Evolutionary conservation across 2,329 filamentous ascomycete genomes (phyloP).

Genomic region (Acarospora socialis): DNA sequence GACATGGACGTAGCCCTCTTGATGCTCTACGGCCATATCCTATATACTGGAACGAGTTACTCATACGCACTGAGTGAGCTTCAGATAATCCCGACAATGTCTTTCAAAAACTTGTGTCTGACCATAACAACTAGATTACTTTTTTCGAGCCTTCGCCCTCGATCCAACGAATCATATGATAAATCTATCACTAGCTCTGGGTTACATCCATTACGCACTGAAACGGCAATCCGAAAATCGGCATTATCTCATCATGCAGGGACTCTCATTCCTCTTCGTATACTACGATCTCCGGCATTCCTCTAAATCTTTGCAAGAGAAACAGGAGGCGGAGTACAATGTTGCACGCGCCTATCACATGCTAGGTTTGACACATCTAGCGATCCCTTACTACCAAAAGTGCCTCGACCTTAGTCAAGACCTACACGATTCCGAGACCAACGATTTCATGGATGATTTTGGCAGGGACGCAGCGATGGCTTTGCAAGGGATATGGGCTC

Average conservation of each 20-base stretch:
- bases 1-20: constrained; percentile 64
- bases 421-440: constrained; percentile 22
- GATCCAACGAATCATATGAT: constrained; percentile 65
- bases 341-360: constrained; percentile 62
- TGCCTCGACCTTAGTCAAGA: constrained; percentile 37
- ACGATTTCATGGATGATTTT: constrained; percentile 40
- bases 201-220: constrained; percentile 76
- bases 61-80: constrained; percentile 73
- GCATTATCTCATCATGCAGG: constrained; percentile 76
- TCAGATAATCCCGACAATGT: constrained; percentile 1
- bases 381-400: constrained; percentile 55
- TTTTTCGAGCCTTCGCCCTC: constrained; percentile 40
- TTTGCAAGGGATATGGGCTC: constrained; percentile 51
- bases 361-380: constrained; percentile 58
- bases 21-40: constrained; percentile 78
- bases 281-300: constrained; percentile 51
- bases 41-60: constrained; percentile 73
- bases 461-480: constrained; percentile 61
- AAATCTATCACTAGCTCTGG: constrained; percentile 65
- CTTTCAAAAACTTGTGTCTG: not conserved
- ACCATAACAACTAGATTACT: constrained; percentile 12
- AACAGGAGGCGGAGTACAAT: constrained; percentile 71
- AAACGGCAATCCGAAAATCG: constrained; percentile 84
- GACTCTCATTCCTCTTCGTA: constrained; percentile 61
- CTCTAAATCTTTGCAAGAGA: constrained; percentile 12